Conservation (phyloP, 768 basidiomycete genomes). For the Boletus subcaerulescens region DNA sequence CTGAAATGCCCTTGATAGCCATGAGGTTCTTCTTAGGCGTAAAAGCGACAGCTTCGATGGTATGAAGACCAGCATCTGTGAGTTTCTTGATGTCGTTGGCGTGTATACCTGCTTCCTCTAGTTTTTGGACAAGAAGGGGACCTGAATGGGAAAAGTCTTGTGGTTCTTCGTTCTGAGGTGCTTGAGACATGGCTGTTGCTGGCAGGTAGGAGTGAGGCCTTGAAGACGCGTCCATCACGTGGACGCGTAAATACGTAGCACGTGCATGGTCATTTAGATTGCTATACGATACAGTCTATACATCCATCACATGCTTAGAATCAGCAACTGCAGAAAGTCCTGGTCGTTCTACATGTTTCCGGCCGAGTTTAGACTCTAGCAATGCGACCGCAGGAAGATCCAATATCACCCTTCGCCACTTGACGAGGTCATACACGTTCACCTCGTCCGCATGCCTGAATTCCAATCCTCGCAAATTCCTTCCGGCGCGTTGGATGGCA, state of each 20-base stretch:
- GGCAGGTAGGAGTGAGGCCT: neutral
- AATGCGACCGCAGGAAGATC: constrained; percentile 81
- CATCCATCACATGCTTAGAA: too few relatives aligned
- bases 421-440: constrained; percentile 79
- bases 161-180: constrained; percentile 47
- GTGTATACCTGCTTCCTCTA: constrained; percentile 86
- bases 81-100: constrained; percentile 95
- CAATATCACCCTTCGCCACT: constrained; percentile 78
- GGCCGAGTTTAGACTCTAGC: constrained; percentile 63
- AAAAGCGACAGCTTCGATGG: constrained; percentile 93
- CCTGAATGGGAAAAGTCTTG: constrained; percentile 62
- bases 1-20: constrained; percentile 94
- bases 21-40: constrained; percentile 92
- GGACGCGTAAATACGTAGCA: constrained; percentile 19
- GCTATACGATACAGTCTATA: too few relatives aligned
- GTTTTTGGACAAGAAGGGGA: constrained; percentile 80
- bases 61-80: constrained; percentile 85
- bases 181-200: constrained; percentile 40
- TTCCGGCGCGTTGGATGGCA: constrained; percentile 57
- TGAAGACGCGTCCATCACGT: constrained; percentile 35
- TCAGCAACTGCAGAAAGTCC: neutral
- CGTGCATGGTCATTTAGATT: neutral
- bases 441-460: constrained; percentile 62
- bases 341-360: constrained; percentile 20
- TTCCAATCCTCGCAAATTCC: constrained; percentile 70